A percentile compares a stretch with the other conserved stretches of the same genome.
Conservation (phyloP, 139 green algal species). For the Dunaliella primolecta region DNA sequence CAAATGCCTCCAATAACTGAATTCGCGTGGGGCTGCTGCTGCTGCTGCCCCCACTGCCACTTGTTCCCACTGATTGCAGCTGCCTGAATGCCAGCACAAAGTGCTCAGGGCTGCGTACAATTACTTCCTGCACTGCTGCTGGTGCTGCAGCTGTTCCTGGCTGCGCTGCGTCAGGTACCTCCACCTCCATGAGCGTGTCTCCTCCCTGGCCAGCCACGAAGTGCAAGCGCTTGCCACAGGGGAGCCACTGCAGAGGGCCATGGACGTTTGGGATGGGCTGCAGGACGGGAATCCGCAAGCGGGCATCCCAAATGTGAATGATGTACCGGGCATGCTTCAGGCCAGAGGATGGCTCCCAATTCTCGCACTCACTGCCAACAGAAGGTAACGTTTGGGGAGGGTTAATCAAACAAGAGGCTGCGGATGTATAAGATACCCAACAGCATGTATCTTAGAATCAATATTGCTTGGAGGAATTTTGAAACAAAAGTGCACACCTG, state of each 20-base stretch:
- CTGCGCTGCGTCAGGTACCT: not conserved
- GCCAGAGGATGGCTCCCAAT: not conserved
- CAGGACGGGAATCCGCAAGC: not conserved
- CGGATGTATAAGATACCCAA: too few relatives aligned
- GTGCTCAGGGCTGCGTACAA: not conserved
- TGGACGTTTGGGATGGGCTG: not conserved
- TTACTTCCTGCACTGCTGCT: not conserved
- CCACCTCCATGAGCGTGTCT: not conserved
- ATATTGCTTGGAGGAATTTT: too few relatives aligned
- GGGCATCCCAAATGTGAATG: not conserved
- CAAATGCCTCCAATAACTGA: not conserved
- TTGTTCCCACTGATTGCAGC: not conserved
- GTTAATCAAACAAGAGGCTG: too few relatives aligned
- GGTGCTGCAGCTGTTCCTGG: not conserved
- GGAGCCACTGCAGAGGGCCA: not conserved
- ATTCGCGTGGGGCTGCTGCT: not conserved
- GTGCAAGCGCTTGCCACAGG: conserved; percentile 4
- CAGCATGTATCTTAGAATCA: too few relatives aligned
- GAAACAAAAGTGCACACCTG: not conserved
- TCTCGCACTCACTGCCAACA: not conserved
- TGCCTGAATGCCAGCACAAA: not conserved
- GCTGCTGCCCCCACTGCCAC: too few relatives aligned
- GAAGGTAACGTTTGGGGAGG: too few relatives aligned
- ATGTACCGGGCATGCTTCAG: not conserved
- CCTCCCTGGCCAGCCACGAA: not conserved